Evolutionary conservation across 1,284 basidiomycete species (phyloP), one percentile per base, ranked within the genome.

Genomic region (Puccinia brachypodii): DNA sequence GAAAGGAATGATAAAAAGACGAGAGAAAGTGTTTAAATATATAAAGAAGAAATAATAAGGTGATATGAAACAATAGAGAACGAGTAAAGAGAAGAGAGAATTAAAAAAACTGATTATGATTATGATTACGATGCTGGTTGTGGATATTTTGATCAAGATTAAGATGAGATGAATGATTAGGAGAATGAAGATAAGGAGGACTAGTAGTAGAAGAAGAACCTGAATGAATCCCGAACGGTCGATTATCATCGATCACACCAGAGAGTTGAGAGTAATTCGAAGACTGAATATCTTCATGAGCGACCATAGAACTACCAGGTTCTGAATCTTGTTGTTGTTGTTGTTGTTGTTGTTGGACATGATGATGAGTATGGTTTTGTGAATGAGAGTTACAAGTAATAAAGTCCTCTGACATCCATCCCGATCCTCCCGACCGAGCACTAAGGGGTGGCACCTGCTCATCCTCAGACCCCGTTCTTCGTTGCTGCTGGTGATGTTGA

Each of bases 311-410:
- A n/a, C n/a, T n/a, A n/a, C 64, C 16, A 28, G n/a, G 22, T 4
- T 68, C 36, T 22, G 38, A 44, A 25, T 56, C 8, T 33, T 62
- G 60, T 40, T 68, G 64, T n/a, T 68, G 69, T 53, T 44, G 68
- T 14, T 22, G 42, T 2, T 72, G 69, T 16, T 53, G 69, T 19
- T 72, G 69, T 9, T 72, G 69, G 25, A 50, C 11, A 50, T 50
- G 11, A 50, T 50, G 11, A 50, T 22, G 9, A 50, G 47, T 22
- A 9, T 9, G 47, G 9, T 9, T 9, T 11, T n/a, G n/a, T n/a
- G 69, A 47, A 38, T 72, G 69, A 8, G 72, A 74, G 22, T 74
- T 36, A 16, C 72, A 74, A 31, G 50, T 74, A 16, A 36, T 74
- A 22, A 74, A 74, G 0, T 74, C 72, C 1, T 74, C 72, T 1